Evolutionary conservation across 129 eudicot genomes (phyloP).

Genomic region (Daucus carota): DNA sequence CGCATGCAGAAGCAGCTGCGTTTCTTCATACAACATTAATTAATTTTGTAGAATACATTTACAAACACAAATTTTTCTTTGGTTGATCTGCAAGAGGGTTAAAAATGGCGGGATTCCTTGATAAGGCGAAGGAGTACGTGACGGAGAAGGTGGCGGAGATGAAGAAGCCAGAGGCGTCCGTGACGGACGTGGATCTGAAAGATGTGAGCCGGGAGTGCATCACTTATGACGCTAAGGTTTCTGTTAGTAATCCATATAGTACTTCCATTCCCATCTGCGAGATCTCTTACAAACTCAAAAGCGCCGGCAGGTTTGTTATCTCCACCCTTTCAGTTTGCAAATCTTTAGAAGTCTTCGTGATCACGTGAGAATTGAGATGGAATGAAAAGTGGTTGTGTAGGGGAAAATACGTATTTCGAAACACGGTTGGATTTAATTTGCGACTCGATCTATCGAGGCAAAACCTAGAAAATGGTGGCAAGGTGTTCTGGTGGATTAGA

Average conservation of each 20-base stretch:
- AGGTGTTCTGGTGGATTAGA: too few species aligned
- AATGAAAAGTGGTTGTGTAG: not conserved
- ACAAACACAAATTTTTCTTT: not conserved
- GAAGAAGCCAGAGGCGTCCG: conserved; percentile 59
- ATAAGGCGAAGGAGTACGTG: conserved; percentile 60
- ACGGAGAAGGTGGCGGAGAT: conserved; percentile 65
- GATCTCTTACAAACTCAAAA: conserved; percentile 61
- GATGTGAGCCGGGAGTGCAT: conserved; percentile 42
- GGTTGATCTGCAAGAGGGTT: not conserved
- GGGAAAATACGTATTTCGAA: not conserved
- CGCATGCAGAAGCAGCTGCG: not conserved
- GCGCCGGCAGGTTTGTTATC: conserved; percentile 46
- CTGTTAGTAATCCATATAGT: conserved; percentile 57
- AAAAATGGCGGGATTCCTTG: conserved; percentile 45
- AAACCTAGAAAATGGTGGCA: too few species aligned
- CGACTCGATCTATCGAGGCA: not conserved
- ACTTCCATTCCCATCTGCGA: conserved; percentile 60
- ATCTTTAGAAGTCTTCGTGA: not conserved
- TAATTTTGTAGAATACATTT: not conserved
- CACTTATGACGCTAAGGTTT: conserved; percentile 58
- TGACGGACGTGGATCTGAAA: conserved; percentile 64
- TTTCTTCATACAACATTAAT: not conserved
- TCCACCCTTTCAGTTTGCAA: not conserved
- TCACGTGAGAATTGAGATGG: not conserved
- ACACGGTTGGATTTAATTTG: not conserved